Evolutionary conservation across 176 grass and related monocot species (phyloP), one percentile per base, ranked within the genome.

Genomic region (barley (Hordeum vulgare)): DNA sequence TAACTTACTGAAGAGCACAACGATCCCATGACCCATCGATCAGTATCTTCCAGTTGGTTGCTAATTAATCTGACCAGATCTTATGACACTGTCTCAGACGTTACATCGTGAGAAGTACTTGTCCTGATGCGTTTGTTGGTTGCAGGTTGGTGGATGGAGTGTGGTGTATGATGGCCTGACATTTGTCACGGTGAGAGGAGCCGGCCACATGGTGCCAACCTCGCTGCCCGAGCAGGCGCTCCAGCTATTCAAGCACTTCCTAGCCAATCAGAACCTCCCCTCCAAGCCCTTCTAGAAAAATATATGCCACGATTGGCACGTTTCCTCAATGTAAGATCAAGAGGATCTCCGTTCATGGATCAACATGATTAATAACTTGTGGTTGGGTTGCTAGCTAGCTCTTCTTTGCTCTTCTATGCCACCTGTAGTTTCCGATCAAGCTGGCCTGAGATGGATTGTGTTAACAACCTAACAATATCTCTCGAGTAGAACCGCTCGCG

Each of bases 111-210:
- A 1, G 61, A 17, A 3, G 10, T 29, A 6, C 9, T 66, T 61
- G 14, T 76, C 54, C 6, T 76, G 15, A 81, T 31, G 8, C 11
- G 66, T 47, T 45, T 76, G 62, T 15, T 69, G 37, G 24, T 74
- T 85, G 62, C 25, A 89, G 86, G 86, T 92, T 78, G 83, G 90
- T 35, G 90, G 90, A n/a, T 89, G 90, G 90, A 89, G 75, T 18
- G 73, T 89, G 36, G 72, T 84, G 21, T 92, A 80, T 18, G 80
- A 92, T 4, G 90, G 90, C 23, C 67, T 92, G 61, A 92, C 83
- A 51, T 92, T 86, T 77, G 83, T 86, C 53, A 89, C 90, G 8
- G 78, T 81, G 85, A 87, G 78, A 76, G 85, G 85, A 20, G 85
- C 85, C 26, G 78, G 85, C 6, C 86, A 92, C 80, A 73, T 58